Base-by-base conservation (phyloP, 805 yeast species). In the Candida caryicola region DNA sequence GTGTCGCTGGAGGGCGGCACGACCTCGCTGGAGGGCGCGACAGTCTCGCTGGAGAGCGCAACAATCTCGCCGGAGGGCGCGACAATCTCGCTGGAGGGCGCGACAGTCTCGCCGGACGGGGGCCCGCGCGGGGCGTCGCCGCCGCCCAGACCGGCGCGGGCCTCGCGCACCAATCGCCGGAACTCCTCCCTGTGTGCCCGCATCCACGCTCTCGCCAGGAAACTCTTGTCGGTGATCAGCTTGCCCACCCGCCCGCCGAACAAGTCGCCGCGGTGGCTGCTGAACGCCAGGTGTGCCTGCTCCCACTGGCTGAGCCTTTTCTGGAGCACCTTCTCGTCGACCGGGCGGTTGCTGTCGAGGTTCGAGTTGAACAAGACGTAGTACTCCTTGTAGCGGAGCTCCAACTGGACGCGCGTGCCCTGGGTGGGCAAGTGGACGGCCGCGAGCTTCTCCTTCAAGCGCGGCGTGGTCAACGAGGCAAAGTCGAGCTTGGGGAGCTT, bases 351-450 rank as follows among this genome's bases (percentile, higher is more conserved):
- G 4, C 89, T 74, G 53, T 88, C 96, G 30, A 81, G 72, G 52
- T 88, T 88, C 9, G 95, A 81, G 54, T 90, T 90, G 79, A 82
- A 84, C 8, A 88, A 54, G 23, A 81, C 77, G 39, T 83, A 78
- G 64, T 80, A 90, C 47, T 89, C 91, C 44, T 78, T 81, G 54
- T 85, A 85, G 29, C 98, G 62, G 14, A 74, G 61, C 43, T 85
- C 90, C 49, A 89, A 52, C 45, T 77, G 81, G 12, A 61, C 62
- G 43, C 86, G 68, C 1, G 82, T 60, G 0, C 97, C 98, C 7
- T 55, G 58, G 0, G 78, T 68, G 0, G 89, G 75, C 5, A 90
- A 57, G 10, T 77, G 76, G 16, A 77, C 55, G 5, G 73, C 68
- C 1, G 67, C 36, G 12, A 90, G 62, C 52, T 79, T 80, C 32